These are phyloP conservation scores for Kwoniella sp. DNA, from an alignment of 768 basidiomycete genomes.

Conservation along the genomic window DNA sequence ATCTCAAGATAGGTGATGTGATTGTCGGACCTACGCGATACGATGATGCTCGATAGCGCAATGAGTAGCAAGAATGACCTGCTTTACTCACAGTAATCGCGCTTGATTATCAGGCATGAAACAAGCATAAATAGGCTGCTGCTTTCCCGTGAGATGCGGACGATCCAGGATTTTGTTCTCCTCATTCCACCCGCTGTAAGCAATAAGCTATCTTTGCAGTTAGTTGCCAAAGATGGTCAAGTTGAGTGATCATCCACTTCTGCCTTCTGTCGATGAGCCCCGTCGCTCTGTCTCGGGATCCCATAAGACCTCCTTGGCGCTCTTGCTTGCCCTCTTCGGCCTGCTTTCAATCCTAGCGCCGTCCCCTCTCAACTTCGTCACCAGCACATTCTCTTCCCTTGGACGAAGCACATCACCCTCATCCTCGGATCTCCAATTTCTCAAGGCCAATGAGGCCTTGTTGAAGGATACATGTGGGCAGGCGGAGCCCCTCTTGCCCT, in stretches of 20 bases:
- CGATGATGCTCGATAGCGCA: background rate
- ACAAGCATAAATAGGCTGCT: background rate
- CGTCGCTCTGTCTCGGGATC: background rate
- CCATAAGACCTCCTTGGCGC: constrained; percentile 11
- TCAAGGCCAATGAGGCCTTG: background rate
- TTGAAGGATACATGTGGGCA: constrained; percentile 18
- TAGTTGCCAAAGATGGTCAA: background rate
- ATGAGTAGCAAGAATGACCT: background rate
- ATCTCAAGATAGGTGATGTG: too few species aligned
- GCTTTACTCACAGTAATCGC: background rate
- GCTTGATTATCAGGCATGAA: background rate
- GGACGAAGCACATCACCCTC: background rate
- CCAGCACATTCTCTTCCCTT: background rate
- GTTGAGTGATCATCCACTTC: background rate
- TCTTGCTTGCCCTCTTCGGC: constrained; percentile 25
- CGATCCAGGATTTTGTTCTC: too few species aligned
- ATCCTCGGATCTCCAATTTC: background rate
- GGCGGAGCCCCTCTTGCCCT: constrained; percentile 24
- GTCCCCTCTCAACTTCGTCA: constrained; percentile 11
- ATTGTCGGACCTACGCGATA: background rate
- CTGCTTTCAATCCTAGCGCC: constrained; percentile 18
- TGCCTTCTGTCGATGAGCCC: background rate
- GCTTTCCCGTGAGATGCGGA: too few species aligned
- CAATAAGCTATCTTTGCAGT: background rate
- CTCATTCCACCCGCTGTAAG: too few species aligned